Percentiles rank a stretch among this genome's conserved stretches.
Conservation (phyloP, 2,329 filamentous ascomycete genomes). For the Phoma sp. region DNA sequence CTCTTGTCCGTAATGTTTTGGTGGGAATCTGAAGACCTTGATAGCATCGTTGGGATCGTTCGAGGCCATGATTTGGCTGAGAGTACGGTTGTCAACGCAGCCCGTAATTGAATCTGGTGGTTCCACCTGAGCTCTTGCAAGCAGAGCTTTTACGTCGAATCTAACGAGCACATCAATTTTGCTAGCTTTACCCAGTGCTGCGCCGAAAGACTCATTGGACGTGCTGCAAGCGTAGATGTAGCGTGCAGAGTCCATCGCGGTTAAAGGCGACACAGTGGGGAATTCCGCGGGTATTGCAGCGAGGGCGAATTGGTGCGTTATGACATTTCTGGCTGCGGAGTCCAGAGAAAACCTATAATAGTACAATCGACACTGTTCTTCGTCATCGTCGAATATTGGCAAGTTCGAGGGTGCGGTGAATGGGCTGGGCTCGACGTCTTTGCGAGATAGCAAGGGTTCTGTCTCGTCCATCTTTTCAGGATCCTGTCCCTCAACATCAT, state of each 20-base stretch:
- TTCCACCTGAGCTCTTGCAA: constrained; percentile 59
- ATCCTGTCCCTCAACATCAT: constrained; percentile 35
- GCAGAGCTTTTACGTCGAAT: constrained; percentile 63
- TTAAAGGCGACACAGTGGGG: constrained; percentile 63
- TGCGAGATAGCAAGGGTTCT: constrained; percentile 25
- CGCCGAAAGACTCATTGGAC: constrained; percentile 63
- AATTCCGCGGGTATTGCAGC: constrained; percentile 73
- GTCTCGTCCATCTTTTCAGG: constrained; percentile 38
- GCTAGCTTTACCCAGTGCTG: constrained; percentile 68
- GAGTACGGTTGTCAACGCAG: constrained; percentile 66
- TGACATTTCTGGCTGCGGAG: constrained; percentile 45
- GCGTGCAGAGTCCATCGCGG: constrained; percentile 64
- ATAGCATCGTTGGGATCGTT: constrained; percentile 61
- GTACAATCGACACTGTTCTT: constrained; percentile 73
- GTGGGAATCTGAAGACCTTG: constrained; percentile 67
- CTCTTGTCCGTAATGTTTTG: constrained; percentile 70
- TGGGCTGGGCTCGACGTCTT: constrained; percentile 7
- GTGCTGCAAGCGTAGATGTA: constrained; percentile 75
- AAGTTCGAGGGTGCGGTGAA: constrained; percentile 22
- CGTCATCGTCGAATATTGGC: constrained; percentile 53
- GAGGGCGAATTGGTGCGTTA: constrained; percentile 70
- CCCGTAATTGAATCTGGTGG: constrained; percentile 62
- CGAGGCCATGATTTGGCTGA: constrained; percentile 60
- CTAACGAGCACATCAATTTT: constrained; percentile 73
- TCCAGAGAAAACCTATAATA: constrained; percentile 69